Conservation (phyloP, 2,329 filamentous ascomycete species). For the Colletotrichum aenigma region DNA sequence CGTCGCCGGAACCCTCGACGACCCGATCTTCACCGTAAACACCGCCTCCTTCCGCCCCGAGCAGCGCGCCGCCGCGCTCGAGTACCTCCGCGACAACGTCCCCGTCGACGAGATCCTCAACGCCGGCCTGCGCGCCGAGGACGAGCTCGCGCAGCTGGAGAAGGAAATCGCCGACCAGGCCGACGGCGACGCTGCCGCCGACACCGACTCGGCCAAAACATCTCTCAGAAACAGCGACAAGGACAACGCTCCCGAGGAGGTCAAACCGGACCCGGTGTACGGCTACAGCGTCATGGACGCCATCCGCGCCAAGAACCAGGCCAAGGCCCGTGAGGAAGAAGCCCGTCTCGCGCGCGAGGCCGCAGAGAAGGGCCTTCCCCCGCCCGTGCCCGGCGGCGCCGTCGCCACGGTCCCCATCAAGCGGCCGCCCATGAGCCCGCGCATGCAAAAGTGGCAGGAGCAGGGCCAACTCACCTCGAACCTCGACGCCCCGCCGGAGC, state of each 20-base stretch:
- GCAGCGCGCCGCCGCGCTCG: constrained; percentile 52
- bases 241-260: constrained; percentile 22
- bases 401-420: constrained; percentile 42
- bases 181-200: constrained; percentile 21
- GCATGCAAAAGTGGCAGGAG: constrained; percentile 45
- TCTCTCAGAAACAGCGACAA: constrained; percentile 4
- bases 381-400: constrained; percentile 50
- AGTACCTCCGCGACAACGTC: constrained; percentile 58
- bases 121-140: constrained; percentile 65
- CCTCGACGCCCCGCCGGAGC: constrained; percentile 55
- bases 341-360: constrained; percentile 41
- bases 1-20: constrained; percentile 67
- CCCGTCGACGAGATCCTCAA: constrained; percentile 66
- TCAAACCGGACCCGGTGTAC: constrained; percentile 55
- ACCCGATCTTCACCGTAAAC: constrained; percentile 55
- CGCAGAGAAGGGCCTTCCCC: constrained; percentile 24
- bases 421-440: constrained; percentile 43
- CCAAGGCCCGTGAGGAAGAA: constrained; percentile 52
- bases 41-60: constrained; percentile 46
- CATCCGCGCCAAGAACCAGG: constrained; percentile 58
- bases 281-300: constrained; percentile 61
- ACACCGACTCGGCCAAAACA: background rate
- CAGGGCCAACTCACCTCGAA: constrained; percentile 47
- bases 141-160: constrained; percentile 62
- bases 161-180: constrained; percentile 27